A percentile compares a stretch with the other conserved stretches of the same genome.
Evolutionary conservation across 2,329 filamentous ascomycete species (phyloP).

Genomic region (Monilinia fructigena): DNA sequence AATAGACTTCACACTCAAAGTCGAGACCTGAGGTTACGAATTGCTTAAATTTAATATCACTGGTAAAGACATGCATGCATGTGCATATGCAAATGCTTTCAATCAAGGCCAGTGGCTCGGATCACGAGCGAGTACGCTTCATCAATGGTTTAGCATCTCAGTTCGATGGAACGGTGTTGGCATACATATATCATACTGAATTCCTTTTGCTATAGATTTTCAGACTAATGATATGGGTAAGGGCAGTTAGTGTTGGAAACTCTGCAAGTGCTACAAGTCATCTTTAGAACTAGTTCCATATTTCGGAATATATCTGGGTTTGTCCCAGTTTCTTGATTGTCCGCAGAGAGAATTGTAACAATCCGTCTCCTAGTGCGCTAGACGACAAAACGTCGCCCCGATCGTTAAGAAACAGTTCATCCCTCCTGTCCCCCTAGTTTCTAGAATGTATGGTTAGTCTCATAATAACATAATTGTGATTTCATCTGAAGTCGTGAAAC

Average conservation of each 20-base stretch:
- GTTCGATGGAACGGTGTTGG: not conserved
- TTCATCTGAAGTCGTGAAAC: slow-evolving; percentile 7
- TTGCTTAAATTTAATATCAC: not conserved
- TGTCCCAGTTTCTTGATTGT: not conserved
- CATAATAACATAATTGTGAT: not conserved
- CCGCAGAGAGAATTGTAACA: not conserved
- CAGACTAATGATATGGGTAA: not conserved
- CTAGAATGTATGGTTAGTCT: not conserved
- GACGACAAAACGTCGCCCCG: not conserved
- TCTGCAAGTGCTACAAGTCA: not conserved
- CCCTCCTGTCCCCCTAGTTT: not conserved
- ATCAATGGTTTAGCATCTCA: not conserved
- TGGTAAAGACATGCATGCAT: not conserved
- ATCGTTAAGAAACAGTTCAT: not conserved
- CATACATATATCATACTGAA: not conserved
- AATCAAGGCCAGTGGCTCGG: slow-evolving; percentile 1
- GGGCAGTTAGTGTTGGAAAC: not conserved
- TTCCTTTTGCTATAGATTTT: not conserved
- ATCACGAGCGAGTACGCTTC: not conserved
- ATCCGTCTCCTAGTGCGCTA: not conserved
- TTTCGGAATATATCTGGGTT: not conserved
- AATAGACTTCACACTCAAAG: not conserved
- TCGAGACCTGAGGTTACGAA: not conserved
- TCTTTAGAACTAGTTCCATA: not conserved
- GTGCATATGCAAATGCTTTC: slow-evolving; percentile 1